Conservation (phyloP, 768 basidiomycete genomes). For the Tricholoma flavovirens region DNA sequence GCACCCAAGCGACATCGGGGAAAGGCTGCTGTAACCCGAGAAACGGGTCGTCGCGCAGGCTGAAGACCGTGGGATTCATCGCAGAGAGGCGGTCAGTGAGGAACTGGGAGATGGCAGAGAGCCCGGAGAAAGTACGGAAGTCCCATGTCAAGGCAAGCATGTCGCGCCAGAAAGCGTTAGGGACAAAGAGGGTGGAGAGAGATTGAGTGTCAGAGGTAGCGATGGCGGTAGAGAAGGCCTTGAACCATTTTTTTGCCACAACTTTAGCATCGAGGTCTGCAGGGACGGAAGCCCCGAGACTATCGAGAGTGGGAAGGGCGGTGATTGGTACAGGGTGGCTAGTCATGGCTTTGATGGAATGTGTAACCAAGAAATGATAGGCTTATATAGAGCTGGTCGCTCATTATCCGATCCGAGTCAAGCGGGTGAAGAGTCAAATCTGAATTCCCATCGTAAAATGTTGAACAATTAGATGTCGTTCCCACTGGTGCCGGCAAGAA, state of each 20-base stretch:
- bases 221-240: slow-evolving; percentile 13
- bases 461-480: no score
- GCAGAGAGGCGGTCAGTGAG: slow-evolving; percentile 12
- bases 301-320: slow-evolving; percentile 25
- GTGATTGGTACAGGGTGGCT: not conserved
- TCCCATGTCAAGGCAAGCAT: slow-evolving; percentile 22
- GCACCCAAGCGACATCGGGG: slow-evolving; percentile 54
- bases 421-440: no score
- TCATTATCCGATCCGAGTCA: no score
- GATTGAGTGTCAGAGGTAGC: slow-evolving; percentile 14
- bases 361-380: no score
- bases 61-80: slow-evolving; percentile 21
- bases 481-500: no score
- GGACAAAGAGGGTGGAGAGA: slow-evolving; percentile 16
- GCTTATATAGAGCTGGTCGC: no score
- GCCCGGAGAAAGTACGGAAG: slow-evolving; percentile 20
- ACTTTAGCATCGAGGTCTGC: slow-evolving; percentile 16
- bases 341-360: not conserved
- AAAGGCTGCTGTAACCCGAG: slow-evolving; percentile 34
- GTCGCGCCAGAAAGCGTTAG: slow-evolving; percentile 17
- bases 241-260: slow-evolving; percentile 23
- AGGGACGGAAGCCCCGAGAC: slow-evolving; percentile 18
- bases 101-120: slow-evolving; percentile 12
- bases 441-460: no score
- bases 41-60: slow-evolving; percentile 23